Evolutionary conservation across 768 basidiomycete species (phyloP).

Genomic region (Termitomyces sp.): DNA sequence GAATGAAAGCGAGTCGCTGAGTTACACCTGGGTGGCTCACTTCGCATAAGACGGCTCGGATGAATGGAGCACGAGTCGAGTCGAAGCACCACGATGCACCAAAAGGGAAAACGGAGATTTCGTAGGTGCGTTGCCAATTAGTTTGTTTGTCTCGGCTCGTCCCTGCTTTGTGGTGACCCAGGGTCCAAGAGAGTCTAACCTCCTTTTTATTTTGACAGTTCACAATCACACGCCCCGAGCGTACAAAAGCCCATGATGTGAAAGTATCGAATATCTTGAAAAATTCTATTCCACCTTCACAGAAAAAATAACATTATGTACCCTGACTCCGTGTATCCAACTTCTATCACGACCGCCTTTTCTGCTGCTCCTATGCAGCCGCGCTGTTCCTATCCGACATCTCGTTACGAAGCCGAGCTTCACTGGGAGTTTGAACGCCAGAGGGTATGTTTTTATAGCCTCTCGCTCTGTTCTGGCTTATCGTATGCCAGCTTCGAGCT

Average conservation of each 20-base stretch:
- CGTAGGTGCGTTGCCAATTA: neutral
- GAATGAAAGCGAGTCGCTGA: neutral
- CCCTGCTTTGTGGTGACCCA: neutral
- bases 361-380: neutral
- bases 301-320: neutral
- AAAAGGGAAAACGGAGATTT: constrained; percentile 4
- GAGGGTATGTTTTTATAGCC: neutral
- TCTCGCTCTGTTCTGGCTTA: neutral
- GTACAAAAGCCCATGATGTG: neutral
- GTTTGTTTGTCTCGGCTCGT: neutral
- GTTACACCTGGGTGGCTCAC: neutral
- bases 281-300: neutral
- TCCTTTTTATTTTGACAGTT: constrained; percentile 7
- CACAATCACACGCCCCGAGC: neutral
- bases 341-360: neutral
- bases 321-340: neutral
- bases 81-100: neutral
- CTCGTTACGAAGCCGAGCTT: constrained; percentile 6
- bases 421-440: constrained; percentile 11
- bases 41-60: neutral
- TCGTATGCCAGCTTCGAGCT: neutral
- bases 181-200: constrained; percentile 15
- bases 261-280: neutral
- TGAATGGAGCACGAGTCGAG: neutral
- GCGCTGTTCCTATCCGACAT: neutral